phyloP scores from a whole-genome alignment of 495 filamentous ascomycete genomes.

The Hyaloscypha finlandica region DNA sequence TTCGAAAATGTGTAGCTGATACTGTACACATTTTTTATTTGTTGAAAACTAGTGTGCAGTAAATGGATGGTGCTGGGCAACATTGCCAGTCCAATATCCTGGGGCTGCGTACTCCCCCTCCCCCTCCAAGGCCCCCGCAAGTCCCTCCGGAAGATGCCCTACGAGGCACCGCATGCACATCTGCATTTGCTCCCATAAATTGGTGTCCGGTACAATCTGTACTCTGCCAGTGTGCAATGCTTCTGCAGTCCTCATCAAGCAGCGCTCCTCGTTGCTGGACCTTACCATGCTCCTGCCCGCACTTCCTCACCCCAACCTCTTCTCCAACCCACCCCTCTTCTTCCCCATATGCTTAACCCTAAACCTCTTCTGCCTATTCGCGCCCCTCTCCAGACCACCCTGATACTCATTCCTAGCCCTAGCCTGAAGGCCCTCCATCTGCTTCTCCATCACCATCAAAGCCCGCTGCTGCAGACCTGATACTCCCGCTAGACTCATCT shows the following conservation, averaged over 20 bases:
- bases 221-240: neutral
- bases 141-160: neutral
- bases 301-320: conserved; percentile 21
- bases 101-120: neutral
- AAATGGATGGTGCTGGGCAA: too few relatives aligned
- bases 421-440: conserved; percentile 21
- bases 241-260: neutral
- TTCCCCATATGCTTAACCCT: conserved; percentile 30
- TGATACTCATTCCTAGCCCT: conserved; percentile 29
- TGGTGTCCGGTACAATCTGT: neutral
- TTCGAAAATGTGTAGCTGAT: too few relatives aligned
- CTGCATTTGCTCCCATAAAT: neutral
- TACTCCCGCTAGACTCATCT: conserved; percentile 31
- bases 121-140: neutral
- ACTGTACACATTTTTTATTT: too few relatives aligned
- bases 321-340: conserved; percentile 32
- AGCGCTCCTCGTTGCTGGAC: too few relatives aligned
- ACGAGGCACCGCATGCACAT: neutral
- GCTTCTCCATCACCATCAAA: conserved; percentile 32
- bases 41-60: too few relatives aligned
- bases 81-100: too few relatives aligned
- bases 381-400: conserved; percentile 27
- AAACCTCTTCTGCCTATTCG: conserved; percentile 33
- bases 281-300: neutral
- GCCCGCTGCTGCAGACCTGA: conserved; percentile 31